These are phyloP conservation scores for Draba incana DNA, from an alignment of 345 rosid genomes.

Conservation along the genomic window DNA sequence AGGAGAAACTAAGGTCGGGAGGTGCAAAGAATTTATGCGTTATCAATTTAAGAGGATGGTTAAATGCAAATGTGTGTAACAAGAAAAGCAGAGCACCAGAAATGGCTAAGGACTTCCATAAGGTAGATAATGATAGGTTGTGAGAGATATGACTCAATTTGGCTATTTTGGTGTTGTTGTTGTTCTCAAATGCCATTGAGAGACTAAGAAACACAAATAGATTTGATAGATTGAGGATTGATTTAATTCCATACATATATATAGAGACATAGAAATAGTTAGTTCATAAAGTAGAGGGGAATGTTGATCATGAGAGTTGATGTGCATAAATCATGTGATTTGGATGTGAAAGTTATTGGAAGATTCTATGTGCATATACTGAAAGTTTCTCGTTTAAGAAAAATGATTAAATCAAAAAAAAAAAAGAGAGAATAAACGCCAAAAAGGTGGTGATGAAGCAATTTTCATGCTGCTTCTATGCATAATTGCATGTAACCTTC, in stretches of 20 bases:
- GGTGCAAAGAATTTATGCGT: constrained; percentile 36
- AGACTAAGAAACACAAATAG: constrained; percentile 13
- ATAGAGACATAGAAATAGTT: constrained; percentile 1
- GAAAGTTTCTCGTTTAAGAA: constrained; percentile 28
- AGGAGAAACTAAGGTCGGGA: constrained; percentile 31
- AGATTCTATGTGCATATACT: too few relatives aligned
- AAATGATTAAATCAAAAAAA: neutral
- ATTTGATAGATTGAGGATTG: neutral
- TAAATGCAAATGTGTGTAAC: constrained; percentile 34
- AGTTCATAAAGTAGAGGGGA: constrained; percentile 18
- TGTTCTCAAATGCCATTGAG: constrained; percentile 40
- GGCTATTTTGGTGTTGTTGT: constrained; percentile 23
- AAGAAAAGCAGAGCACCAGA: constrained; percentile 38
- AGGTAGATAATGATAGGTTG: constrained; percentile 30
- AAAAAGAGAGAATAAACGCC: neutral
- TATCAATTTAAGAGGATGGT: constrained; percentile 30
- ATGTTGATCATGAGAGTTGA: constrained; percentile 40
- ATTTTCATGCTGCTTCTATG: constrained; percentile 26
- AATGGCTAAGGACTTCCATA: constrained; percentile 38
- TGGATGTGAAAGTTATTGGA: neutral
- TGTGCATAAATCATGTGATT: constrained; percentile 40
- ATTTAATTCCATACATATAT: constrained; percentile 3
- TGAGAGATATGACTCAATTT: constrained; percentile 37
- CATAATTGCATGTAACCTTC: constrained; percentile 23
- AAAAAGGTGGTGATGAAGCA: neutral